Evolutionary conservation across 106 monocot genomes (phyloP), one percentile per base, ranked within the genome.

Genomic region (Xerophyta viscosa): DNA sequence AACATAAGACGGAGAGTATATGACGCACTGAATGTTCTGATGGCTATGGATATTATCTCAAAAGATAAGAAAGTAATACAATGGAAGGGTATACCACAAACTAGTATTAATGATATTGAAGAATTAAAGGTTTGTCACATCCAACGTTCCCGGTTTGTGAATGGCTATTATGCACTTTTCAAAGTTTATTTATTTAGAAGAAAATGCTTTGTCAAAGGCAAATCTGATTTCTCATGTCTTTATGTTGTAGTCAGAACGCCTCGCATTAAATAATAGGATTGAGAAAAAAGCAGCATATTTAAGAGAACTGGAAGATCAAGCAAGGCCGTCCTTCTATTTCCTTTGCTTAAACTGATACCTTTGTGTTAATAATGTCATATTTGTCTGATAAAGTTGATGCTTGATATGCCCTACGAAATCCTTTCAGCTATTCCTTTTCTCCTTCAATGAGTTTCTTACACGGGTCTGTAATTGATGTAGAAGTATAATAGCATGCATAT

Each of bases 31-130:
- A 92, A 92, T 55, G 92, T 92, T 21, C 70, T 92, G 6, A 92
- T 87, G 92, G 92, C 92, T 39, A 86, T 92, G 92, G 92, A 92
- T 67, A 87, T 92, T 45, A 86, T 92, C 29, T 86, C 82, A 43
- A 92, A 92, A 66, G 82, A 92, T 60, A 92, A 87, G 70, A 92
- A 86, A 50, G 92, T 86, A 63, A 92, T 92, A 60, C 92, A 86
- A 27, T 92, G 92, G 92, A 92, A 82, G 45, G 92, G 92, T 60
- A 82, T 92, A 50, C 92, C 92, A 52, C 82, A 82, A 13, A 92
- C 82, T 37, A 83, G 86, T 52, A 27, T 82, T 41, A 73, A 74
- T 68, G 92, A 92, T 48, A 66, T 87, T 54, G 86, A 92, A 77
- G 82, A 83, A 77, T 62, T 92, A 54, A 79, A 86, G 92, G 92